Conservation (phyloP, 1,284 basidiomycete genomes). For the Ganoderma meredithae region DNA sequence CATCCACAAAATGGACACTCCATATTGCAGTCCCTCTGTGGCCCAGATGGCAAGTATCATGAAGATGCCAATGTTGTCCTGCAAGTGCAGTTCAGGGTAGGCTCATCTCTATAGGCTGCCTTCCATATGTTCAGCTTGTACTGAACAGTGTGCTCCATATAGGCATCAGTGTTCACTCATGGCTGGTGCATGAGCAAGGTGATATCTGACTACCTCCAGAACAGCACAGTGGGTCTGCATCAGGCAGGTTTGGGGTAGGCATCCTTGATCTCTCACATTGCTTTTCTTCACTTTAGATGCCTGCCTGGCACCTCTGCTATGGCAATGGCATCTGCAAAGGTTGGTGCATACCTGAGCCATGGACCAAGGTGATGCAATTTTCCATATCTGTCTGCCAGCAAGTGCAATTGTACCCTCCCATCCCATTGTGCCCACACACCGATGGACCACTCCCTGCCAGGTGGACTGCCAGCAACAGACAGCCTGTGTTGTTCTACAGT, state of each 20-base stretch:
- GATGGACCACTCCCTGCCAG: neutral
- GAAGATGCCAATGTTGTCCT: neutral
- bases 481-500: constrained; percentile 87
- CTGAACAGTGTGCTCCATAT: neutral
- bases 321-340: neutral
- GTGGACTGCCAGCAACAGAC: constrained; percentile 70
- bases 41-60: neutral
- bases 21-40: neutral
- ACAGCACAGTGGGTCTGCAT: neutral
- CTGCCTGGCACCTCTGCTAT: neutral
- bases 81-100: neutral
- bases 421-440: neutral
- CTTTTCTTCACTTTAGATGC: neutral
- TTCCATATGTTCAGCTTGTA: neutral
- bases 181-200: neutral
- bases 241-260: neutral
- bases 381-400: neutral
- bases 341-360: neutral
- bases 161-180: neutral
- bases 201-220: neutral
- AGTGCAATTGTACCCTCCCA: neutral
- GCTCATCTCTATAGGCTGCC: no score
- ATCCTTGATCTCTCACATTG: neutral
- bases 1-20: neutral
- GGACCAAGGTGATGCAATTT: neutral